Base-by-base conservation (phyloP, 2,329 filamentous ascomycete genomes). In the Emydomyces testavorans region DNA sequence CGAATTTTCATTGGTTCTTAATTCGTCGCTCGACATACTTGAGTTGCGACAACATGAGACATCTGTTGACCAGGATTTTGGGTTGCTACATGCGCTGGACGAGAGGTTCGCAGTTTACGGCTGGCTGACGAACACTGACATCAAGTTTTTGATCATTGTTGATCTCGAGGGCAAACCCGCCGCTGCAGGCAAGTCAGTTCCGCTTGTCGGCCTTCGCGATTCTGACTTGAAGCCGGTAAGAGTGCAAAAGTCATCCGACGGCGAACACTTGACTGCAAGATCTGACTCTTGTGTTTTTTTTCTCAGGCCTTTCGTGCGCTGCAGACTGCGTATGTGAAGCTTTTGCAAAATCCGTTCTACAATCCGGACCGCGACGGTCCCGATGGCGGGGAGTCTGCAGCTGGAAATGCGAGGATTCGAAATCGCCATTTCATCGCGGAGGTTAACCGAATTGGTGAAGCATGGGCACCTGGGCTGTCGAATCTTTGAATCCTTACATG, bases 261-360 rank as follows among this genome's bases (percentile, higher is more conserved):
- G 11, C 23, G 21, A 2, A 18, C 5, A 11, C 28, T 6, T 24
- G 35, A 34, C 10, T 11, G 3, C 5, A 23, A 28, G 35, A 16
- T 10, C 4, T 34, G 48, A 15, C 53, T 39, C 10, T 57, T 42
- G 8, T 28, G 20, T 31, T 16, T 51, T 23, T 28, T 21, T 31
- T 16, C 51, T 23, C 35, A 83, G 80, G 79, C 92, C 21, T 98
- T 98, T 62, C 79, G 83, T 62, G 88, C 89, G 23, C 78, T 98
- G 67, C 92, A 96, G 69, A 82, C 77, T n/a, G 88, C 90, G 24
- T 98, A 95, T 60, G 84, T 96, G 50, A 73, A 79, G 52, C 71
- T 98, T 44, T 70, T 96, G 55, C 83, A 94, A 66, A 96, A 98
- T 60, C 90, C 90, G 0, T 98, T 98, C 67, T 96, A 89, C 65